Base-by-base conservation (phyloP, 768 basidiomycete species). In the Xerocomellus intermedius region DNA sequence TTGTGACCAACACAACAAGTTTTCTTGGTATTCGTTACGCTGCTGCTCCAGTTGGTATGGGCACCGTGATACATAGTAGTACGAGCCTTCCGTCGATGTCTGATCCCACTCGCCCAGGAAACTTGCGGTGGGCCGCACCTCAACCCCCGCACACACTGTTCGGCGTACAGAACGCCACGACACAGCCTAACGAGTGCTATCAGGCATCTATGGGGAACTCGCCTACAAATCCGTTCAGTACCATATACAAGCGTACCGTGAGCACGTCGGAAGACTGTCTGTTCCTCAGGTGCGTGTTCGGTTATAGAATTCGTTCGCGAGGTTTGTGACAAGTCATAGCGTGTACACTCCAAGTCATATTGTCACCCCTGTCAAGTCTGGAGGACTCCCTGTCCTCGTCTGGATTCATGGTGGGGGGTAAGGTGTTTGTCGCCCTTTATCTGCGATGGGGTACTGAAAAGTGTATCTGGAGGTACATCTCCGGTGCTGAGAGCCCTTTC, bases 341-440 rank as follows among this genome's bases (percentile, higher is more conserved):
- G 41, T 57, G 6, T 48, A 42, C 30, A 49, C 21, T 9, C 55
- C 55, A 1, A 45, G 45, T 17, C 21, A 35, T 13, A 30, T 14
- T 13, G 5, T 57, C 22, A 26, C 4, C 14, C 55, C 55, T 13
- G 51, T 44, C 28, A 21, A 9, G 5, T 53, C 51, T 0, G 56
- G 56, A 30, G 44, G 35, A 33, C 21, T 59, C 21, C 48, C 48
- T 43, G 56, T 59, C 9, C 38, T 58, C 9, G 22, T 52, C n/a
- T 58, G 48, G 39, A 58, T 58, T 13, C 39, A 42, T 5, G 57
- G 48, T 8, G 57, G 57, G 4, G 57, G 44, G 57, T 58, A 26
- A 10, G 56, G 4, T 44, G 37, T 28, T 19, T 14, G 12, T 14
- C 2, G 16, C 39, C 3, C 9, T 4, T 35, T 39, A 35, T 32